These are phyloP conservation scores for Mollisiaceae sp. DNA, from an alignment of 2,329 filamentous ascomycete genomes.

Conservation along the genomic window DNA sequence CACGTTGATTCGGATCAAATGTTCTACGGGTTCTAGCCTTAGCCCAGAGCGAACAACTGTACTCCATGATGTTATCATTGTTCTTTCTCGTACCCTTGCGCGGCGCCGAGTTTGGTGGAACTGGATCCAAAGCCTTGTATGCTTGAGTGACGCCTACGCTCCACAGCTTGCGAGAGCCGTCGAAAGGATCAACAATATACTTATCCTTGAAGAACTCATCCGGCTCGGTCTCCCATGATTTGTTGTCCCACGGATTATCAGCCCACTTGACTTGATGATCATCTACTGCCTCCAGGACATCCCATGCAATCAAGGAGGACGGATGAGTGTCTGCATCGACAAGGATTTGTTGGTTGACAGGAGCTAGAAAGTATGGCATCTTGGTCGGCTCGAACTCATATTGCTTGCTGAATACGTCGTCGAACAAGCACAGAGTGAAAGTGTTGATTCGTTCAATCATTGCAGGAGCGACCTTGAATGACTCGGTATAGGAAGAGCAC, in stretches of 20 bases:
- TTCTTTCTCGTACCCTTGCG: constrained; percentile 50
- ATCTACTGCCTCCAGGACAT: constrained; percentile 51
- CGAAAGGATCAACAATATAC: constrained; percentile 61
- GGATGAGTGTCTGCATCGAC: constrained; percentile 23
- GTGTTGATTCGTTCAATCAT: constrained; percentile 62
- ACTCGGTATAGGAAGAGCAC: constrained; percentile 50
- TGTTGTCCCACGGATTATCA: constrained; percentile 43
- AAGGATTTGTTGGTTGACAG: constrained; percentile 46
- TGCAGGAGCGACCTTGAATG: constrained; percentile 50
- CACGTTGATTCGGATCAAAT: constrained; percentile 76
- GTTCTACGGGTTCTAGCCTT: constrained; percentile 57
- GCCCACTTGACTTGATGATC: constrained; percentile 45
- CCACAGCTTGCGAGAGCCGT: constrained; percentile 68
- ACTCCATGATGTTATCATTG: constrained; percentile 75
- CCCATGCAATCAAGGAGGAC: constrained; percentile 63
- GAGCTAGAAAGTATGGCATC: constrained; percentile 85
- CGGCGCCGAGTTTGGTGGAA: constrained; percentile 61
- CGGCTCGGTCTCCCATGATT: constrained; percentile 41
- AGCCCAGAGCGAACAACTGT: constrained; percentile 77
- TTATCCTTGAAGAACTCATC: constrained; percentile 58
- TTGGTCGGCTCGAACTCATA: constrained; percentile 68
- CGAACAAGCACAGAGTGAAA: constrained; percentile 79
- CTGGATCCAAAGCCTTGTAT: constrained; percentile 66
- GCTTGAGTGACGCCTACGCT: constrained; percentile 57
- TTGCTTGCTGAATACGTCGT: constrained; percentile 87